Conservation (phyloP, 495 filamentous ascomycete genomes). For the Saxispiralis lemnorum region DNA sequence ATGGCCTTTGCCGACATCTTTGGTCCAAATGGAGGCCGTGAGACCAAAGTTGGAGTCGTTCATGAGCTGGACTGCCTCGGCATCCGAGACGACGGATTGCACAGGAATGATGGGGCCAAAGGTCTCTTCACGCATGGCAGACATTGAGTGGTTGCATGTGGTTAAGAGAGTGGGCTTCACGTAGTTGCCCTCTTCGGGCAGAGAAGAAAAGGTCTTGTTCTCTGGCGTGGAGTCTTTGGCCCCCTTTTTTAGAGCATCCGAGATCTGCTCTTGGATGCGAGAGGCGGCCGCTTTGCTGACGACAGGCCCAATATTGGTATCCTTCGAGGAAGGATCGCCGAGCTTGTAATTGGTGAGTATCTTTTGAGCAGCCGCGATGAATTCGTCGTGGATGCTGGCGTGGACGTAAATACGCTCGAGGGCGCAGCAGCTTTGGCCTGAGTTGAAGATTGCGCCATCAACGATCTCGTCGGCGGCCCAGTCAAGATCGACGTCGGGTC, state of each 20-base stretch:
- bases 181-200: conserved; percentile 61
- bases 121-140: conserved; percentile 85
- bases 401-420: conserved; percentile 87
- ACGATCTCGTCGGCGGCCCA: conserved; percentile 90
- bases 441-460: conserved; percentile 89
- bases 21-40: conserved; percentile 97
- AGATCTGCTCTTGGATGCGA: conserved; percentile 62
- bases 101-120: conserved; percentile 90
- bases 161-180: conserved; percentile 68
- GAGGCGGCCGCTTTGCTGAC: conserved; percentile 58
- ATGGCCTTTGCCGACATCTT: conserved; percentile 62
- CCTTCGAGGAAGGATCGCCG: conserved; percentile 63
- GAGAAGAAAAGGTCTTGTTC: conserved; percentile 52
- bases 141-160: conserved; percentile 69
- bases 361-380: conserved; percentile 58
- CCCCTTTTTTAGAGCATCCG: conserved; percentile 70
- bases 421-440: conserved; percentile 88
- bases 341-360: conserved; percentile 79
- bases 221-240: conserved; percentile 68
- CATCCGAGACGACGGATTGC: conserved; percentile 74
- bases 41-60: conserved; percentile 90
- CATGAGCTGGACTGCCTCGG: conserved; percentile 71
- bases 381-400: conserved; percentile 60
- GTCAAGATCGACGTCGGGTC: conserved; percentile 65
- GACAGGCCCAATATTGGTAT: conserved; percentile 75